Evolutionary conservation across 331 rosid genomes (phyloP).

Genomic region (Quercus phellos): DNA sequence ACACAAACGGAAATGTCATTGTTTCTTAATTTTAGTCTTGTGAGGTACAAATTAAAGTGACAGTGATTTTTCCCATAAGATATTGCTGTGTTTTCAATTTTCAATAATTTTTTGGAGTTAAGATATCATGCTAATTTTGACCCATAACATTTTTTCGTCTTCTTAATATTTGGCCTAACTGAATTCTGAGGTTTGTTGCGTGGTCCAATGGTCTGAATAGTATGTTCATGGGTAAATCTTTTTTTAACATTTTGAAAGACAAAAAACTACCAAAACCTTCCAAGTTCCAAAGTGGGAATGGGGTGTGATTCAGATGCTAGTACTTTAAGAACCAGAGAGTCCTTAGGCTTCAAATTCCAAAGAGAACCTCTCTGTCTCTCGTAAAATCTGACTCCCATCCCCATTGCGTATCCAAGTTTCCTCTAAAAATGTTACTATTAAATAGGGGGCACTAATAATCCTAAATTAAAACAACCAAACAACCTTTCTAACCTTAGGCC

Average conservation of each 20-base stretch:
- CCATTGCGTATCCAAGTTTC: background rate
- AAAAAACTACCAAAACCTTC: background rate
- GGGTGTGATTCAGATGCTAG: background rate
- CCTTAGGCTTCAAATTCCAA: constrained; percentile 22
- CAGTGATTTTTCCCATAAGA: too few species aligned
- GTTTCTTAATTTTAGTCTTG: too few species aligned
- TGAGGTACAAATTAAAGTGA: too few species aligned
- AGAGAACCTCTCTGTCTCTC: background rate
- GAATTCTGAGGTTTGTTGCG: too few species aligned
- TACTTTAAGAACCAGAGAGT: background rate
- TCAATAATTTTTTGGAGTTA: too few species aligned
- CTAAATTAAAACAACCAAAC: background rate
- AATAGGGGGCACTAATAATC: background rate
- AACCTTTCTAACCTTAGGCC: background rate
- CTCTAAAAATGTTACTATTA: too few species aligned
- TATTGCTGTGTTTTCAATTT: too few species aligned
- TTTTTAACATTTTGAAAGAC: background rate
- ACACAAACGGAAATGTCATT: too few species aligned
- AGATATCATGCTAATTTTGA: too few species aligned
- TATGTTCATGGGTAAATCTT: background rate
- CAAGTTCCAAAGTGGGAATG: constrained; percentile 26
- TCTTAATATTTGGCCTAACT: too few species aligned
- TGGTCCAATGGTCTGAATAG: background rate
- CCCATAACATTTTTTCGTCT: too few species aligned
- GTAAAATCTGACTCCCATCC: background rate